Evolutionary conservation across 2,329 filamentous ascomycete genomes (phyloP), one percentile per base, ranked within the genome.

Genomic region (Acrocalymma vagum): DNA sequence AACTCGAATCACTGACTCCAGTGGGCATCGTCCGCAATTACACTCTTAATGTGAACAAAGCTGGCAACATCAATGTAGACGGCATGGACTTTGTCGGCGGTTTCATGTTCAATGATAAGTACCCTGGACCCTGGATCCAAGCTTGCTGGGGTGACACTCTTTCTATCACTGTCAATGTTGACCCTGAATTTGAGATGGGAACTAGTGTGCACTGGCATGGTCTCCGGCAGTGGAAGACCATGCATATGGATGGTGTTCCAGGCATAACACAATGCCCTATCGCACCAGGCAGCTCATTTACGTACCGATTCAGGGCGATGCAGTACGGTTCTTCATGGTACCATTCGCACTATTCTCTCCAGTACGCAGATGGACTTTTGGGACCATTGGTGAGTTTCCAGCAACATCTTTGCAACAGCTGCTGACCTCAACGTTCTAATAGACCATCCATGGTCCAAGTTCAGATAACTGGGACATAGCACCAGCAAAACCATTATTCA

Each of bases 131-230:
- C n/a, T n/a, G n/a, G n/a, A n/a, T n/a, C n/a, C n/a, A n/a, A n/a
- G n/a, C n/a, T n/a, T n/a, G n/a, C n/a, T n/a, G n/a, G n/a, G n/a
- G n/a, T n/a, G n/a, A n/a, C n/a, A n/a, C n/a, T n/a, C n/a, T n/a
- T n/a, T n/a, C n/a, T n/a, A n/a, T n/a, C n/a, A n/a, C n/a, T n/a
- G n/a, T n/a, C n/a, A n/a, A n/a, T n/a, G n/a, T n/a, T n/a, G n/a
- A n/a, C n/a, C n/a, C n/a, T n/a, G n/a, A n/a, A n/a, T n/a, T n/a
- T n/a, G n/a, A n/a, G n/a, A n/a, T n/a, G n/a, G n/a, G n/a, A n/a
- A n/a, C n/a, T n/a, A n/a, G n/a, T n/a, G n/a, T n/a, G n/a, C 84
- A 87, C 57, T 86, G 77, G 69, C 83, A 87, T 53, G 84, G 79
- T 0, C 45, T 87, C 22, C 76, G 80, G 6, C 81, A 86, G 56